Evolutionary conservation across 441 rosid species (phyloP), one percentile per base, ranked within the genome.

Genomic region (Macaranga tanarius): DNA sequence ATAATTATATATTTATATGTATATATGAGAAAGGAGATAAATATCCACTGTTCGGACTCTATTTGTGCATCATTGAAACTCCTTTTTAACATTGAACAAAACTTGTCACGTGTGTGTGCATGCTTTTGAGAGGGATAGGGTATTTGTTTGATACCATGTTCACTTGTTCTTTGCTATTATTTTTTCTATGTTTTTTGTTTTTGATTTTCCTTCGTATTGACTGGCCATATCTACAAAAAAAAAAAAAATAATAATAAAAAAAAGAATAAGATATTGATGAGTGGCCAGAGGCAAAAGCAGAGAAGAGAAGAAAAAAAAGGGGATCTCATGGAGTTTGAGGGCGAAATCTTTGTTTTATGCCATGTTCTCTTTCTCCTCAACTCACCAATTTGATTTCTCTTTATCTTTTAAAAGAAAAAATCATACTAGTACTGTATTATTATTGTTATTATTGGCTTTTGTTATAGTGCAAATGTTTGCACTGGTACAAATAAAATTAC

Each of bases 311-410:
- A 31, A 34, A 34, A 34, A 34, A 34, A 17, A 50, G 55, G 40
- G 55, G 40, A 5, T 48, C 45, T 60, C 34, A 58, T 77, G 71
- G 79, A 65, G 50, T 42, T 20, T 72, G 86, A 83, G 68, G 12
- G 78, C 57, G 84, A 83, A 79, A 81, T 76, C 15, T 72, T 77
- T 82, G 84, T 84, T 84, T 79, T 71, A 75, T 84, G 58, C 71
- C 11, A 4, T 77, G 73, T 81, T 77, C 71, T 74, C 44, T 67
- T 68, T 2, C 62, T n/a, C 7, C 1, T 20, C 7, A 31, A 20
- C 7, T 54, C 17, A 38, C 20, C 7, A 34, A 34, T 34, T 34
- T 34, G 38, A 34, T 12, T 51, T 57, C 42, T 19, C 38, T 25
- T 72, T 79, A 54, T 77, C 73, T 65, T 62, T 54, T 4, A 34